Percentiles rank a stretch among this genome's conserved stretches.
phyloP scores from a whole-genome alignment of 495 filamentous ascomycete species.

The Recurvomyces mirabilis region DNA sequence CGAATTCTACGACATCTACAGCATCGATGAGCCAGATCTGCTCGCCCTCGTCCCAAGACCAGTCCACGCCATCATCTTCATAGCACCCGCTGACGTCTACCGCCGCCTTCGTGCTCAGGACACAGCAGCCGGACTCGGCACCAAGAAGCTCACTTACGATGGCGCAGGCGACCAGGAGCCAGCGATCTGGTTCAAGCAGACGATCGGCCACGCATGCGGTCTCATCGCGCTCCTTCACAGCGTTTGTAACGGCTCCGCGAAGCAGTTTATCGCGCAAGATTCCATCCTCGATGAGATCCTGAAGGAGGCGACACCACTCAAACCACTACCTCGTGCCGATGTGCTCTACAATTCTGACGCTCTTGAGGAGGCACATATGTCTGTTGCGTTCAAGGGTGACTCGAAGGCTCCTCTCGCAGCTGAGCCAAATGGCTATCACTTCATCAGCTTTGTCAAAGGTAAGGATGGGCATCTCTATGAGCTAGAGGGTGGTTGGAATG shows the following conservation, averaged over 20 bases:
- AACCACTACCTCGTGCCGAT: constrained; percentile 48
- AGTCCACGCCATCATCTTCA: constrained; percentile 68
- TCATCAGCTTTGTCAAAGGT: constrained; percentile 74
- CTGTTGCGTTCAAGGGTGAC: constrained; percentile 60
- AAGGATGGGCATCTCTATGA: constrained; percentile 67
- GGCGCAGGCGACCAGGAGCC: constrained; percentile 45
- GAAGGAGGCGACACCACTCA: constrained; percentile 39
- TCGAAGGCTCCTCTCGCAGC: constrained; percentile 52
- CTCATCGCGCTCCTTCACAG: constrained; percentile 73
- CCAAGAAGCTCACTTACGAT: constrained; percentile 36
- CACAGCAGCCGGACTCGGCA: no score
- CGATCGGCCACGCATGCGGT: constrained; percentile 79
- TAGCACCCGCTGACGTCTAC: constrained; percentile 69
- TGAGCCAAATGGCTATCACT: constrained; percentile 42
- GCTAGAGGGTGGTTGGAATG: constrained; percentile 68
- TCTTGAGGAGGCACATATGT: constrained; percentile 60
- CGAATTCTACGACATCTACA: constrained; percentile 73
- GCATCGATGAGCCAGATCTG: constrained; percentile 65
- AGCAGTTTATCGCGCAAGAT: constrained; percentile 33
- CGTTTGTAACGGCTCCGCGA: constrained; percentile 49
- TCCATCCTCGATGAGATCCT: constrained; percentile 40
- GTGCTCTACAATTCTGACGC: constrained; percentile 61
- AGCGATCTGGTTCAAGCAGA: constrained; percentile 84
- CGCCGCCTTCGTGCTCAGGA: constrained; percentile 45
- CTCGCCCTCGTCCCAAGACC: constrained; percentile 75